These are phyloP conservation scores for Calocera viscosa DNA, from an alignment of 768 basidiomycete genomes.

Conservation along the genomic window DNA sequence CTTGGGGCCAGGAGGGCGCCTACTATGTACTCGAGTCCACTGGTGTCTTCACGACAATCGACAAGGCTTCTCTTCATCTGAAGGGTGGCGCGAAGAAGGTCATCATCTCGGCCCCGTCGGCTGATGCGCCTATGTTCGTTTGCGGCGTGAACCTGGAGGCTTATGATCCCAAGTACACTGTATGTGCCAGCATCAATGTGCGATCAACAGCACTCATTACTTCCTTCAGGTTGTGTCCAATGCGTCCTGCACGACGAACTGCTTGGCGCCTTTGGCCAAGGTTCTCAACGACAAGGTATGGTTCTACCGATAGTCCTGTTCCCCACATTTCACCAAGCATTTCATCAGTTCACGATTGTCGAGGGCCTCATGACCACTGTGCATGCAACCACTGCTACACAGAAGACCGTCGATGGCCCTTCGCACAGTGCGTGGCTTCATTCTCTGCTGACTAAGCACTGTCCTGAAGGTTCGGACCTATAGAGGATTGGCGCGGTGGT, in stretches of 20 bases:
- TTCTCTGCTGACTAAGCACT: not conserved
- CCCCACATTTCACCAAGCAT: not conserved
- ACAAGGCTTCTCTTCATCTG: constrained; percentile 86
- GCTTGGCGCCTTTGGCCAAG: constrained; percentile 97
- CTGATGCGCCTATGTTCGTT: constrained; percentile 91
- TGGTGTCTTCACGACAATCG: constrained; percentile 94
- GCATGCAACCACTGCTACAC: constrained; percentile 90
- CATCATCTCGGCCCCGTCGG: constrained; percentile 97
- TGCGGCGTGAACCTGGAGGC: constrained; percentile 88
- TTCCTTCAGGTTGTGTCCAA: constrained; percentile 63
- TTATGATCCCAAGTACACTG: constrained; percentile 79
- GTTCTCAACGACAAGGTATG: constrained; percentile 75
- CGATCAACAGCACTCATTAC: constrained; percentile 4
- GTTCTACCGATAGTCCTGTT: not conserved
- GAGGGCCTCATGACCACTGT: constrained; percentile 99
- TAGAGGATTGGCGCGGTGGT: constrained; percentile 88
- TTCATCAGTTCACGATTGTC: constrained; percentile 57
- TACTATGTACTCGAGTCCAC: constrained; percentile 96
- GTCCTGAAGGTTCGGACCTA: not conserved
- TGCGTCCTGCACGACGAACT: constrained; percentile 99
- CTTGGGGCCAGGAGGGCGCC: constrained; percentile 70
- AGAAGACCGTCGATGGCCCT: constrained; percentile 35
- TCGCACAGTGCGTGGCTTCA: constrained; percentile 40
- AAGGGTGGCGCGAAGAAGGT: constrained; percentile 99
- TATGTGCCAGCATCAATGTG: constrained; percentile 40